Base-by-base conservation (phyloP, 306 rosid genomes). In the Ochetophila trinervis region DNA sequence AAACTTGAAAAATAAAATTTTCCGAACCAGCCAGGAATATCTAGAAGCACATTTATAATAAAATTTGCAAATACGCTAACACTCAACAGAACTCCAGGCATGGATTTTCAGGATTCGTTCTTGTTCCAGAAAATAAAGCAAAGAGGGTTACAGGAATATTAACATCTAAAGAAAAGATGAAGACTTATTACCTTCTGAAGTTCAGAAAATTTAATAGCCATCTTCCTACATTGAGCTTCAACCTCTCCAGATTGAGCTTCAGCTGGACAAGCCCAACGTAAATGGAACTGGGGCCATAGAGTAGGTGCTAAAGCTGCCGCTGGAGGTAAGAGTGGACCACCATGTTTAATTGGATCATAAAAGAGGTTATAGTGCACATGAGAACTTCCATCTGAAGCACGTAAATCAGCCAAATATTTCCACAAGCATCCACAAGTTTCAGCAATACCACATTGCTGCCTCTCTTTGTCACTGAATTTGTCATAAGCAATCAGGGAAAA, bases 261-360 rank as follows among this genome's bases (percentile, higher is more conserved):
- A 40, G 83, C 78, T 35, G 97, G 86, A 66, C 97, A 88, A 56
- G 99, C 93, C 96, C 97, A 94, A 60, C 99, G 91, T 56, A 94
- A 88, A 80, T 86, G 95, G 70, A 90, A 94, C 66, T 88, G 90
- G 17, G 99, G 99, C 97, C 97, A 94, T 57, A 94, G 71, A 37
- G 87, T 90, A 32, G 97, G 99, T 61, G 99, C 99, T 56, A 94
- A 83, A 49, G 96, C 90, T 67, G 97, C 99, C 23, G 99, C 99
- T 32, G 97, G 96, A 60, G 99, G 96, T 19, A 83, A 77, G 64
- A 94, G 80, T 40, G 91, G 76, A 62, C 74, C 83, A 13, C 60
- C 60, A 66, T 90, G 71, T 83, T 83, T 88, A 63, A 53, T 42
- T 47, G 87, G 79, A 67, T 94, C 99, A 78, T 90, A 90, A 62